Evolutionary conservation across 78 protist genomes (phyloP).

Genomic region (Ministeria vibrans): DNA sequence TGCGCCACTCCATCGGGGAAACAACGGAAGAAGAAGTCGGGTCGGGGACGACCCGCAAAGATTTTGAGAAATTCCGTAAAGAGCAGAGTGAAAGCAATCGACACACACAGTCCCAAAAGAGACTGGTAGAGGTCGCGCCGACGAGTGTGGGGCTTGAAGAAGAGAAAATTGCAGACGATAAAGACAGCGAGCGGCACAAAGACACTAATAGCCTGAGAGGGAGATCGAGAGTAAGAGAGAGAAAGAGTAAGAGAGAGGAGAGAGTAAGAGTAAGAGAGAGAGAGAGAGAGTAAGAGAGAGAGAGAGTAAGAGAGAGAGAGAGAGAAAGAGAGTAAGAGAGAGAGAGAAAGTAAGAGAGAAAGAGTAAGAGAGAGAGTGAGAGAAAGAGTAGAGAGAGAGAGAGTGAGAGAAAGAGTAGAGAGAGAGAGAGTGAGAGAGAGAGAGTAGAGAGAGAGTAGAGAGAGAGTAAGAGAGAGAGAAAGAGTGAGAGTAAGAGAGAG

Average conservation of each 20-base stretch:
- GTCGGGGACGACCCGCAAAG: neutral
- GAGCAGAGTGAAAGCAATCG: neutral
- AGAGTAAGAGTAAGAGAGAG: neutral
- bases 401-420: neutral
- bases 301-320: neutral
- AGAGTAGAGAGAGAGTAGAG: too few relatives aligned
- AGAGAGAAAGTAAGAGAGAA: neutral
- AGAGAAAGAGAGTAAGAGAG: neutral
- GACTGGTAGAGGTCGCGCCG: neutral
- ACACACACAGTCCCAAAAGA: neutral
- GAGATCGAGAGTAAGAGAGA: neutral
- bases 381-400: neutral
- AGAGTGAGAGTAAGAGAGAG: too few relatives aligned
- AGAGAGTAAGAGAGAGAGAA: too few relatives aligned
- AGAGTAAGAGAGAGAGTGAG: neutral
- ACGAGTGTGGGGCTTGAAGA: neutral
- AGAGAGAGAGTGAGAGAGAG: neutral
- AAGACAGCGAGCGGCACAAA: neutral
- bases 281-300: neutral
- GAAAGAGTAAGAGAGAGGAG: neutral
- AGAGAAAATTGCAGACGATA: neutral
- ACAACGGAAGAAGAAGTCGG: slow-evolving; percentile 1
- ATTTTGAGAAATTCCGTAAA: neutral
- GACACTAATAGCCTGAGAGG: neutral
- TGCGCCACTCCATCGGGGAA: neutral